Evolutionary conservation across 495 filamentous ascomycete species (phyloP).

Genomic region (Amorphotheca resinae): DNA sequence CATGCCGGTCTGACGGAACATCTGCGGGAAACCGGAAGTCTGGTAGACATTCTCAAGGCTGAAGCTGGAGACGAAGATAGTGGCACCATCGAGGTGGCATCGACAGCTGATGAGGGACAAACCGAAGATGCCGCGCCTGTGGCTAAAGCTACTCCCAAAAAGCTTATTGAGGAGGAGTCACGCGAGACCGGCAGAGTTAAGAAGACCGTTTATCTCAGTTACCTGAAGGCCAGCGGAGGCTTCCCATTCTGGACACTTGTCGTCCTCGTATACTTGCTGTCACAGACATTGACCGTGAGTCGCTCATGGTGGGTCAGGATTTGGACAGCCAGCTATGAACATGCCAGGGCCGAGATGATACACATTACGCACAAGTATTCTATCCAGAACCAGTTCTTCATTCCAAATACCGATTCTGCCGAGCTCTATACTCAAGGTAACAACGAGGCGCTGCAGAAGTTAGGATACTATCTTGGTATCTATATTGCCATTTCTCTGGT

Average conservation of each 20-base stretch:
- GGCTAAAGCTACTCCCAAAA: conserved; percentile 18
- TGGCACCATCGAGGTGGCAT: background rate
- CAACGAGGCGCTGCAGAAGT: conserved; percentile 21
- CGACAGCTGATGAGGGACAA: background rate
- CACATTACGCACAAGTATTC: conserved; percentile 4
- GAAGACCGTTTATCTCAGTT: conserved; percentile 38
- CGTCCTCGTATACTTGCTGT: conserved; percentile 6
- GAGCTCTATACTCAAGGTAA: conserved; percentile 2
- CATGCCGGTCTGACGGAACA: conserved; percentile 31
- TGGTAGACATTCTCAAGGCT: conserved; percentile 9
- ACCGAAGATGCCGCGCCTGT: conserved; percentile 1
- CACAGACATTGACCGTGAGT: conserved; percentile 8
- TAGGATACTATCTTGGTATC: conserved; percentile 48
- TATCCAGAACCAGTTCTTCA: conserved; percentile 6
- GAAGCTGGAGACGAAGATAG: conserved; percentile 2
- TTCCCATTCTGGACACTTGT: conserved; percentile 11
- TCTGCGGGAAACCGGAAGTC: conserved; percentile 17
- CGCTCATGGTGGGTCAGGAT: conserved; percentile 17
- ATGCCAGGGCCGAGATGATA: conserved; percentile 10
- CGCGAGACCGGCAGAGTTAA: conserved; percentile 40
- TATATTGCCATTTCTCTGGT: conserved; percentile 50
- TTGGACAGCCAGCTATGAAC: conserved; percentile 23
- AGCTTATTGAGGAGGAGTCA: conserved; percentile 47
- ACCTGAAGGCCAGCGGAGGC: conserved; percentile 40
- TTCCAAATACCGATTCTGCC: background rate